Conservation (phyloP, 257 asterid genomes). For the Prunella vulgaris region DNA sequence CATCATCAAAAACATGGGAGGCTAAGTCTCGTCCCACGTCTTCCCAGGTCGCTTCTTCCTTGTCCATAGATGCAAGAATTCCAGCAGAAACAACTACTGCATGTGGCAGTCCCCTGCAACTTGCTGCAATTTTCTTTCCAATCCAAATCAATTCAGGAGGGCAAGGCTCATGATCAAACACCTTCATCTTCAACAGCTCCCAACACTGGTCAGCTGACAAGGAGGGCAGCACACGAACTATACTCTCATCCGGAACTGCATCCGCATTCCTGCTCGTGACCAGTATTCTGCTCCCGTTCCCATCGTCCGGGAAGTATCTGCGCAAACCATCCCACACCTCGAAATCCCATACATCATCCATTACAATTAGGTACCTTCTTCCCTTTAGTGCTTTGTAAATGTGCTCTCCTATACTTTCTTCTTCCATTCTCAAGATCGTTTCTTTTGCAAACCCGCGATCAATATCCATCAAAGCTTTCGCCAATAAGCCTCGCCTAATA, state of each 20-base stretch:
- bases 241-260: not conserved
- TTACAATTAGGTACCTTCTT: not conserved
- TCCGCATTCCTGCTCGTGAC: not conserved
- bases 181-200: not conserved
- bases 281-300: not conserved
- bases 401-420: not conserved
- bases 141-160: not conserved
- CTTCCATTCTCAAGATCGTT: not conserved
- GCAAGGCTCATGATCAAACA: not conserved
- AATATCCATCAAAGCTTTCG: not conserved
- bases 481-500: not conserved
- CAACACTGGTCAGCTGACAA: not conserved
- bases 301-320: not conserved
- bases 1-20: not conserved
- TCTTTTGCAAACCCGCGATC: not conserved
- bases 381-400: not conserved
- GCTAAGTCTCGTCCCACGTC: not conserved
- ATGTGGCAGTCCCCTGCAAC: slow-evolving; percentile 1
- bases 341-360: not conserved
- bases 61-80: slow-evolving; percentile 3
- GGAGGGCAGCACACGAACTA: not conserved
- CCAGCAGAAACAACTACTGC: slow-evolving; percentile 5
- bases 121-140: slow-evolving; percentile 6
- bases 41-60: not conserved
- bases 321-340: not conserved